These are phyloP conservation scores for Solanum chacoense DNA, from an alignment of 305 asterid genomes.

Conservation along the genomic window DNA sequence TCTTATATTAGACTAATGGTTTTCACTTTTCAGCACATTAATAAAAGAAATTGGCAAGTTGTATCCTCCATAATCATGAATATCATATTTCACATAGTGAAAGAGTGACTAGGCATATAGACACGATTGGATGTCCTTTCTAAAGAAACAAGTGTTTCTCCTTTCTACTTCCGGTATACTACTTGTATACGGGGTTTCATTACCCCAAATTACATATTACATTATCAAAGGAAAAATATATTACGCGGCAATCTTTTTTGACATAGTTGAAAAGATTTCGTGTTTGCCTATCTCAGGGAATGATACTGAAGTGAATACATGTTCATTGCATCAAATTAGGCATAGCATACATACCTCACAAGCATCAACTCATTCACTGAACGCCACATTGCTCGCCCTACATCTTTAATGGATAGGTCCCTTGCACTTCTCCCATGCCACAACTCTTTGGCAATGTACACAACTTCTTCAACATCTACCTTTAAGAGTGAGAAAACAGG, in stretches of 20 bases:
- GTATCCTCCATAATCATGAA: background rate
- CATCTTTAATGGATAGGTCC: conserved; percentile 64
- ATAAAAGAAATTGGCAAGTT: background rate
- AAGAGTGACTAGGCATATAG: background rate
- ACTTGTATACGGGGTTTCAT: background rate
- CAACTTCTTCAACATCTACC: conserved; percentile 92
- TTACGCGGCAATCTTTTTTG: background rate
- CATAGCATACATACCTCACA: conserved; percentile 45
- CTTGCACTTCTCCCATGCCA: conserved; percentile 97
- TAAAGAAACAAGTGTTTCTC: background rate
- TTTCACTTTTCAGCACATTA: background rate
- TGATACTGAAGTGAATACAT: background rate
- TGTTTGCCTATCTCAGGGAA: background rate
- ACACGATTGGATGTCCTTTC: background rate
- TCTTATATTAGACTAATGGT: background rate
- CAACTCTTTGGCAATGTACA: conserved; percentile 80
- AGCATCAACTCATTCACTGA: conserved; percentile 80
- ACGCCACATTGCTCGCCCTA: conserved; percentile 99
- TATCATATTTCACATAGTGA: background rate
- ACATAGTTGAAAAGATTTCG: background rate
- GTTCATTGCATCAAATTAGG: background rate
- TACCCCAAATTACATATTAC: background rate
- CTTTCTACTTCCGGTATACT: background rate
- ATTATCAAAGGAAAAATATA: background rate
- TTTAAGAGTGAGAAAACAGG: conserved; percentile 19